Conservation (phyloP, 306 rosid genomes). For the Pterocarpus santalinus region DNA sequence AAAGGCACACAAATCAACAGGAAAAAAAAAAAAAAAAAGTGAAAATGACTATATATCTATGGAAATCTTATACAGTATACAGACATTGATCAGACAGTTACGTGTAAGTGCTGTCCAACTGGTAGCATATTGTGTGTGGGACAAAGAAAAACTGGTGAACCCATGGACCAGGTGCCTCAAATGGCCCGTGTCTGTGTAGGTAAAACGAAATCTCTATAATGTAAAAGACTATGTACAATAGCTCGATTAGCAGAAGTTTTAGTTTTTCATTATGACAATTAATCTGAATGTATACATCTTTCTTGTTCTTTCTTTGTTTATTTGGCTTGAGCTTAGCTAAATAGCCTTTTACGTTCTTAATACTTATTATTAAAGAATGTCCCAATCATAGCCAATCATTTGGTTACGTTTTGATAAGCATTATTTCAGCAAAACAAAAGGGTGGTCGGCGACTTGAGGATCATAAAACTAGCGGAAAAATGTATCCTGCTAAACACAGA, state of each 20-base stretch:
- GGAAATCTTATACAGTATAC: not conserved
- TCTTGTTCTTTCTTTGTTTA: constrained; percentile 20
- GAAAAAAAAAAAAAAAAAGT: not conserved
- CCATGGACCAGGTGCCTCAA: constrained; percentile 35
- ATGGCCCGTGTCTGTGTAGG: constrained; percentile 46
- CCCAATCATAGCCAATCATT: constrained; percentile 60
- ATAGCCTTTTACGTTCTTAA: constrained; percentile 25
- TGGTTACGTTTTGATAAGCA: constrained; percentile 44
- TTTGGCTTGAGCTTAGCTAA: constrained; percentile 16
- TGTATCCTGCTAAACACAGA: not conserved
- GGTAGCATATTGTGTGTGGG: constrained; percentile 37
- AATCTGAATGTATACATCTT: not conserved
- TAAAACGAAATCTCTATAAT: constrained; percentile 30
- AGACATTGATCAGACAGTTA: constrained; percentile 39
- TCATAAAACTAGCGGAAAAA: constrained; percentile 18
- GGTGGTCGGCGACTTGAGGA: constrained; percentile 45
- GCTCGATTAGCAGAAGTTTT: constrained; percentile 24
- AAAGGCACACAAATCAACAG: not conserved
- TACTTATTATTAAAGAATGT: constrained; percentile 45
- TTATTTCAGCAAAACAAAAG: constrained; percentile 43
- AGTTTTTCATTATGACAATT: constrained; percentile 23
- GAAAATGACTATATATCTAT: not conserved
- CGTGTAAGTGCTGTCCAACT: constrained; percentile 33
- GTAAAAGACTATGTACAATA: constrained; percentile 26
- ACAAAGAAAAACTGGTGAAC: not conserved